These are phyloP conservation scores for Fomitopsis serialis DNA, from an alignment of 768 basidiomycete species.

Conservation along the genomic window DNA sequence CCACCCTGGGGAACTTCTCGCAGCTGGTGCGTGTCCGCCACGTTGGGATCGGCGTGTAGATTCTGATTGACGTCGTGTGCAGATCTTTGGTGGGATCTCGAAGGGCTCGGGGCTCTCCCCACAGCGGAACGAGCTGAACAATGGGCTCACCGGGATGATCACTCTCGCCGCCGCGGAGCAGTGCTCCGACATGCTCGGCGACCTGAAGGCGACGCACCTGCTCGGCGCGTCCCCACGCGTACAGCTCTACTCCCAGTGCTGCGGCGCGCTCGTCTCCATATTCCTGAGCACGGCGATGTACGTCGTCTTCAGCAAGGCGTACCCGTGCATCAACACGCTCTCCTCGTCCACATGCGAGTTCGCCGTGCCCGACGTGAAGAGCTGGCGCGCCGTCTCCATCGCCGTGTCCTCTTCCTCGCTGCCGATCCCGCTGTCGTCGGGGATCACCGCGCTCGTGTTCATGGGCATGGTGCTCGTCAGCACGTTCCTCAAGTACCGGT, in stretches of 20 bases:
- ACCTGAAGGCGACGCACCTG: conserved; percentile 19
- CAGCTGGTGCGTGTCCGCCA: conserved; percentile 8
- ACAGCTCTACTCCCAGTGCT: conserved; percentile 20
- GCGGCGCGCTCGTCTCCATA: conserved; percentile 21
- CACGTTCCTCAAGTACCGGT: conserved; percentile 14
- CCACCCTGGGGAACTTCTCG: conserved; percentile 16
- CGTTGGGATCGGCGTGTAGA: too few relatives aligned
- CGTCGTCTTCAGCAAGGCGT: conserved; percentile 17
- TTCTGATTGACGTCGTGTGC: not conserved
- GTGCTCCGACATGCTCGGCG: conserved; percentile 18
- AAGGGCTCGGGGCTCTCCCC: conserved; percentile 11
- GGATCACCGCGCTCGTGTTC: conserved; percentile 13
- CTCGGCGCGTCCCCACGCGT: conserved; percentile 20
- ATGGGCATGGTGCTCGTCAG: conserved; percentile 9
- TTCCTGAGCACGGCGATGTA: conserved; percentile 20
- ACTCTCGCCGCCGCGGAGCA: conserved; percentile 19
- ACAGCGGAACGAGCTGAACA: conserved; percentile 14
- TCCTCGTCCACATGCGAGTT: conserved; percentile 14
- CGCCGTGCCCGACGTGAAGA: conserved; percentile 17
- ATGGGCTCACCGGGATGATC: conserved; percentile 17
- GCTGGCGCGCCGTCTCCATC: conserved; percentile 17
- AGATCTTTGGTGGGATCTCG: conserved; percentile 16
- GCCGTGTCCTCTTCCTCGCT: conserved; percentile 13
- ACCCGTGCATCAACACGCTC: conserved; percentile 19
- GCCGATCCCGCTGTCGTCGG: conserved; percentile 16